Evolutionary conservation across 116 monocot species (phyloP), one percentile per base, ranked within the genome.

Genomic region (Zostera marina): DNA sequence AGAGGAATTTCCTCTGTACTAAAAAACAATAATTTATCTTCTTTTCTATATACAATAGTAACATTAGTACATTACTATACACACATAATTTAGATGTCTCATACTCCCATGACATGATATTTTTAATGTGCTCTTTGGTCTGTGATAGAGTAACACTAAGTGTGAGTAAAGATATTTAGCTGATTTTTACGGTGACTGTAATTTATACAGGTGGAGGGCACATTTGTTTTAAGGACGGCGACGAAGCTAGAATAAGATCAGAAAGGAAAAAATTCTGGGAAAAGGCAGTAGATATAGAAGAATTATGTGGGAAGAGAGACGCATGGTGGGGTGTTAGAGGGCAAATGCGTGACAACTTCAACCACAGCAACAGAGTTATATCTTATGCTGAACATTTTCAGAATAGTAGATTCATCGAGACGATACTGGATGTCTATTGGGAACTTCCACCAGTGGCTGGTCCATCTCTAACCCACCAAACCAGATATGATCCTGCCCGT

Each of bases 311-410:
- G 0, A 71, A 73, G 22, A 79, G 77, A 1, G 94, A 88, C 49
- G 71, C 79, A 25, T 94, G 94, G 94, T 94, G 94, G 94, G 94
- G 94, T 46, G 88, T 94, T 44, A 70, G 74, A 52, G 88, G 94
- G 8, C 42, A 82, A 7, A 82, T 80, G 88, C 76, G 79, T 24
- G 94, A 88, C 65, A 68, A 94, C 69, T 94, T 94, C 61, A 94
- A 85, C 71, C 94, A 88, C 54, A 80, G 79, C 64, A 85, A 80
- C 44, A 85, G 72, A 56, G 41, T 66, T 24, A 88, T 94, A 55
- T 71, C 88, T 16, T 70, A 85, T 54, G 65, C 57, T 0, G 94
- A 94, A 49, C 94, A 94, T 78, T 94, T 94, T 57, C 72, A 79
- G 68, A 88, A 94, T 69, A 88, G 94, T 69, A 70, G 88, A 63